Percentiles rank a stretch among this genome's conserved stretches.
phyloP scores from a whole-genome alignment of 257 asterid genomes.

The Echium plantagineum region DNA sequence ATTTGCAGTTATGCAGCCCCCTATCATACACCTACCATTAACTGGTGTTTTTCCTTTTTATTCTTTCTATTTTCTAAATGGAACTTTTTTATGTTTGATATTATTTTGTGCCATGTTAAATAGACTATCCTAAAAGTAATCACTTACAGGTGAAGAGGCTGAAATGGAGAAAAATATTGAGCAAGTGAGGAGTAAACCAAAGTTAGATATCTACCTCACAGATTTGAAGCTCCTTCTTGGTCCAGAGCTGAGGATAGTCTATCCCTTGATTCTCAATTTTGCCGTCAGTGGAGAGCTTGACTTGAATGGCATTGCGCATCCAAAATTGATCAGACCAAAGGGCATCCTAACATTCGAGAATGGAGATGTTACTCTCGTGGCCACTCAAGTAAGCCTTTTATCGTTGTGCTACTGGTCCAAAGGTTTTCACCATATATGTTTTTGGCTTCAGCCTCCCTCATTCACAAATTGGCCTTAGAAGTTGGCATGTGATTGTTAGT shows the following conservation, averaged over 20 bases:
- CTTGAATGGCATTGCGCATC: slow-evolving; percentile 87
- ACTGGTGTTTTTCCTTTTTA: too few species aligned
- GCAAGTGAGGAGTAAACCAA: slow-evolving; percentile 65
- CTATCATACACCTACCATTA: too few species aligned
- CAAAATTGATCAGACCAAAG: slow-evolving; percentile 86
- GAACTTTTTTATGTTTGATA: background rate
- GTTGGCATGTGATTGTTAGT: slow-evolving; percentile 6
- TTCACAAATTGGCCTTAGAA: slow-evolving; percentile 11
- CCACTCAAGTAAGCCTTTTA: slow-evolving; percentile 62
- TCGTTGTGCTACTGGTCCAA: slow-evolving; percentile 8
- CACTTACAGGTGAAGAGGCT: slow-evolving; percentile 53
- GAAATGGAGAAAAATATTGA: slow-evolving; percentile 74
- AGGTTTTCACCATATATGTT: slow-evolving; percentile 3
- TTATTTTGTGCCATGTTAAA: slow-evolving; percentile 6
- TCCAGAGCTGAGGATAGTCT: slow-evolving; percentile 83
- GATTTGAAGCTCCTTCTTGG: slow-evolving; percentile 82
- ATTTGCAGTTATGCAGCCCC: too few species aligned
- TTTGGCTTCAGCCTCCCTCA: slow-evolving; percentile 5
- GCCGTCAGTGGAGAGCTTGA: slow-evolving; percentile 97
- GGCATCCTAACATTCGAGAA: slow-evolving; percentile 82
- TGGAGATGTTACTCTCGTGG: slow-evolving; percentile 98
- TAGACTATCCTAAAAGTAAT: slow-evolving; percentile 13
- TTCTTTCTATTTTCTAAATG: too few species aligned
- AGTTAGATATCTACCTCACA: slow-evolving; percentile 66
- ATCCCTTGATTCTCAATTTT: slow-evolving; percentile 93